phyloP scores from a whole-genome alignment of 2,329 filamentous ascomycete genomes.

The Lecanicillium sp. region DNA sequence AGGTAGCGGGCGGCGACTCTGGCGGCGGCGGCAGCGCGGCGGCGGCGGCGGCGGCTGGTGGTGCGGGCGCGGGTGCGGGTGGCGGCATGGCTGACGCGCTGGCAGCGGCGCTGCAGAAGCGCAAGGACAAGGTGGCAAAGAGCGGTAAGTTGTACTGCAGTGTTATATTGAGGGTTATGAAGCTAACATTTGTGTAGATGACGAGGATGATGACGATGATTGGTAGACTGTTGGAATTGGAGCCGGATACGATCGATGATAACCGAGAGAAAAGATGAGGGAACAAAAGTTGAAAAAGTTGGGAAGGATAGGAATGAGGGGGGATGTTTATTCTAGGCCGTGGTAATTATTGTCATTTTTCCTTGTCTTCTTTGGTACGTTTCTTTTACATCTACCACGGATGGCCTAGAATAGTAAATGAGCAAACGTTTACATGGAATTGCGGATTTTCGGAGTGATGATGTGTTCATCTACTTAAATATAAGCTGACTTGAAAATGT shows the following conservation, averaged over 20 bases:
- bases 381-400: slow-evolving; percentile 5
- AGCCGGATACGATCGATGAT: too few relatives aligned
- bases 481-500: too few relatives aligned
- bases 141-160: slow-evolving; percentile 68
- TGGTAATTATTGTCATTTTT: background rate
- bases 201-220: slow-evolving; percentile 71
- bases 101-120: slow-evolving; percentile 68
- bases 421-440: too few relatives aligned
- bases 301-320: too few relatives aligned
- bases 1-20: slow-evolving; percentile 46
- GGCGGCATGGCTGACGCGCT: slow-evolving; percentile 76
- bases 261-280: too few relatives aligned
- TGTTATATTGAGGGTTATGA: slow-evolving; percentile 6
- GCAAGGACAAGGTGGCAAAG: slow-evolving; percentile 90
- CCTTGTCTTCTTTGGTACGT: background rate
- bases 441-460: too few relatives aligned
- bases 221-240: slow-evolving; percentile 49
- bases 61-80: slow-evolving; percentile 39
- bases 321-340: slow-evolving; percentile 1
- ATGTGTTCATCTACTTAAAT: too few relatives aligned
- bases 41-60: slow-evolving; percentile 43
- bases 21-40: slow-evolving; percentile 47
- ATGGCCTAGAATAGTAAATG: slow-evolving; percentile 4
- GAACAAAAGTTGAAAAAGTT: too few relatives aligned
- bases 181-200: slow-evolving; percentile 46